Base-by-base conservation (phyloP, 768 basidiomycete species). In the Phylloporus arenicola region DNA sequence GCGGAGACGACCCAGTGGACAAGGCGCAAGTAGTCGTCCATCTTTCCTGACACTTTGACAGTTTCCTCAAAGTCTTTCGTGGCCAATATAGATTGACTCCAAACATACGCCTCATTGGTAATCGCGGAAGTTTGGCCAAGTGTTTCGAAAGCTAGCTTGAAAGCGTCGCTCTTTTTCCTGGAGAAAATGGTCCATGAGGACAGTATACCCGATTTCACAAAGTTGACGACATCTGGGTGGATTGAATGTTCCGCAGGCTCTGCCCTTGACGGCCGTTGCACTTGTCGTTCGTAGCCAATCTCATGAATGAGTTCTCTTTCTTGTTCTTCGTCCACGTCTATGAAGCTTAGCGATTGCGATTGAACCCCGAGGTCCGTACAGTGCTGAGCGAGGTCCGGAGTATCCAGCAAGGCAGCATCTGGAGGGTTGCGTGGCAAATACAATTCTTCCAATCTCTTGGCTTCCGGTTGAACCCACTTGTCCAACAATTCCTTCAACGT, bases 271-370 rank as follows among this genome's bases (percentile, higher is more conserved):
- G 74, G 71, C 6, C 74, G 64, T 55, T 74, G 62, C 1, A 70
- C 51, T 47, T 76, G 65, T 10, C 58, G 62, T 50, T 79, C 76
- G 6, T 56, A 60, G 54, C 78, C 75, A 4, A 68, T 61, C 56
- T 80, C 78, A 20, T 74, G 74, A 3, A 58, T 52, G 8, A 80
- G 61, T 49, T 80, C 76, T 22, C 77, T 62, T 47, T 80, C 79
- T 51, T 79, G 78, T 51, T 79, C 78, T 54, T 58, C 57, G 6
- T 54, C 57, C 52, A 58, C 41, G 4, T 25, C 30, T 1, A 44
- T 19, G 12, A 35, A 27, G 1, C 20, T 12, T 5, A 44, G 9
- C 3, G 44, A 43, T 13, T 34, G 7, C 2, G 44, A 40, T 10
- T 38, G 10, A 19, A 54, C 45, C 8, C 56, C 57, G 7, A 58